phyloP scores from a whole-genome alignment of 2,329 filamentous ascomycete genomes.

The Ophiocordyceps camponoti-floridani region DNA sequence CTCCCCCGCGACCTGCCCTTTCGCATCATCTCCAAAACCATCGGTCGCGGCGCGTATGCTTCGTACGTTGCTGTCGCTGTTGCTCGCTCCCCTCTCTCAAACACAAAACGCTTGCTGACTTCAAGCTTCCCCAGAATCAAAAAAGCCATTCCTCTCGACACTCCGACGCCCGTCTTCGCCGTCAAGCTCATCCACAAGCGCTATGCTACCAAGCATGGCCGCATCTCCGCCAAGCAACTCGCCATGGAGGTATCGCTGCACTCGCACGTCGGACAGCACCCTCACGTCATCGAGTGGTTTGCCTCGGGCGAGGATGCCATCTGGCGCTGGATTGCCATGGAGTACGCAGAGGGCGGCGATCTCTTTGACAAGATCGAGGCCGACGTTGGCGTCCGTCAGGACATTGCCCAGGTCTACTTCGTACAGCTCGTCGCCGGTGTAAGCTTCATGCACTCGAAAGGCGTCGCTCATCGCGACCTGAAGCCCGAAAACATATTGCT shows the following conservation, averaged over 20 bases:
- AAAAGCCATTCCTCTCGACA: slow-evolving; percentile 65
- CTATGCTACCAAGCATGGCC: slow-evolving; percentile 77
- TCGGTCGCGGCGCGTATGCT: slow-evolving; percentile 91
- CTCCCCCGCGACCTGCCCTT: slow-evolving; percentile 77
- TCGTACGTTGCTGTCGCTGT: too few species aligned
- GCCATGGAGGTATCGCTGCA: slow-evolving; percentile 85
- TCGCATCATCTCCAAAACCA: slow-evolving; percentile 86
- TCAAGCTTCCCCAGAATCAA: slow-evolving; percentile 42
- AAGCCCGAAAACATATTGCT: slow-evolving; percentile 94
- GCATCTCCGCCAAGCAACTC: slow-evolving; percentile 76
- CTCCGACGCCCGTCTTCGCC: slow-evolving; percentile 64
- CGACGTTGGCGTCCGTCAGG: slow-evolving; percentile 82
- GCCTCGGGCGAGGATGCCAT: slow-evolving; percentile 66
- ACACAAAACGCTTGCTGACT: too few species aligned
- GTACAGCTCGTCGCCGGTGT: slow-evolving; percentile 79
- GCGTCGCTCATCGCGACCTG: slow-evolving; percentile 79
- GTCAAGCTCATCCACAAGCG: slow-evolving; percentile 98
- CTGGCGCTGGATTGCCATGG: slow-evolving; percentile 98
- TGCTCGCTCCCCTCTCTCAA: neutral
- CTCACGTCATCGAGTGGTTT: slow-evolving; percentile 88
- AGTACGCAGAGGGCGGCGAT: slow-evolving; percentile 86
- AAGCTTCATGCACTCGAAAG: slow-evolving; percentile 89
- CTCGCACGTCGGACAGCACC: slow-evolving; percentile 71
- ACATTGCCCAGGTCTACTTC: slow-evolving; percentile 95
- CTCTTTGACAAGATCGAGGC: slow-evolving; percentile 99